Percentiles rank a stretch among this genome's conserved stretches.
phyloP scores from a whole-genome alignment of 31 red algal species.

The Pterothamnion heteromorphum region DNA sequence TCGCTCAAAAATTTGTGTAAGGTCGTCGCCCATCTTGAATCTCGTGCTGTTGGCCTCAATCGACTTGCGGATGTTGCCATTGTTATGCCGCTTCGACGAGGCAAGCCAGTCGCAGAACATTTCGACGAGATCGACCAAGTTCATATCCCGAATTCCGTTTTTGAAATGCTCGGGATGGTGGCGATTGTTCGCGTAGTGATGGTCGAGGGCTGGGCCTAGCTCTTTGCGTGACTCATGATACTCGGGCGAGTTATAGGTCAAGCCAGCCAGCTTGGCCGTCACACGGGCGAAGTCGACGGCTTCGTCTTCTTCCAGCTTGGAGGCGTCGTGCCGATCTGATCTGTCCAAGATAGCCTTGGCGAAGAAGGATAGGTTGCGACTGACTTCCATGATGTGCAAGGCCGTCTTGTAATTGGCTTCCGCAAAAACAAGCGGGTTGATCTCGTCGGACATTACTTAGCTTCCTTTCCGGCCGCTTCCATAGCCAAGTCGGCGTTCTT shows the following conservation, averaged over 20 bases:
- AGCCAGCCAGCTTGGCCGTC: background rate
- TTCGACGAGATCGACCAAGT: background rate
- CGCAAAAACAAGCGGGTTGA: too few species aligned
- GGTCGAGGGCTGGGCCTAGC: background rate
- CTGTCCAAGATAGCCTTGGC: too few species aligned
- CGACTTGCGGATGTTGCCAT: background rate
- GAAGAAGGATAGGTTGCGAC: too few species aligned
- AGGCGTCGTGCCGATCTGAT: background rate
- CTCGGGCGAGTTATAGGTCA: background rate
- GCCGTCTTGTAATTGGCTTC: too few species aligned
- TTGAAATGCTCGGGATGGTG: background rate
- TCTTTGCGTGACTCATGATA: background rate
- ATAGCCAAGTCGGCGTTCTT: too few species aligned
- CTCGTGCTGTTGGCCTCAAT: background rate
- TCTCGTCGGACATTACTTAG: too few species aligned
- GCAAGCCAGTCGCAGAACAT: background rate
- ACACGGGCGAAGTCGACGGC: background rate
- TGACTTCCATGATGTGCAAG: too few species aligned
- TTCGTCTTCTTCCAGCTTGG: background rate
- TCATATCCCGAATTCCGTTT: background rate
- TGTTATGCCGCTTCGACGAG: background rate
- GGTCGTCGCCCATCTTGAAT: background rate
- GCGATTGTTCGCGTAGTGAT: slow-evolving; percentile 5
- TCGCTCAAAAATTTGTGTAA: background rate
- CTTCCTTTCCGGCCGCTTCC: too few species aligned